A percentile compares a stretch with the other conserved stretches of the same genome.
These are phyloP conservation scores for Zymoseptoria pseudotritici DNA, from an alignment of 2,329 filamentous ascomycete genomes.

Conservation along the genomic window DNA sequence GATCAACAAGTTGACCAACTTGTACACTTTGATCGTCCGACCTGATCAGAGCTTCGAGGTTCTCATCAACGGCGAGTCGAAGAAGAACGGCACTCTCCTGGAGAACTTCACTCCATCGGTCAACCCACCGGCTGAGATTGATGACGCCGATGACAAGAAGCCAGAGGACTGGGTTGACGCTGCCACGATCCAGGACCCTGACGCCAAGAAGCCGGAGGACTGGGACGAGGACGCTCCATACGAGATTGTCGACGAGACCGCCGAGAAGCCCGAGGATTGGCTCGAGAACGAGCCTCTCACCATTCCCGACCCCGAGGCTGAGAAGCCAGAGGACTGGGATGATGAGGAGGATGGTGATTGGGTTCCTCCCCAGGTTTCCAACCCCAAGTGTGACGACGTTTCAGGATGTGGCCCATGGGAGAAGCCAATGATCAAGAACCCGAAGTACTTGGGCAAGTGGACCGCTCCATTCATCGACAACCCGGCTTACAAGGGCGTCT, in stretches of 20 bases:
- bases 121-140: conserved; percentile 91
- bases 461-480: conserved; percentile 87
- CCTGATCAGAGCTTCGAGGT: conserved; percentile 94
- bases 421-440: conserved; percentile 88
- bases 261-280: conserved; percentile 90
- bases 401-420: conserved; percentile 93
- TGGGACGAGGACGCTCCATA: conserved; percentile 98
- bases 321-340: conserved; percentile 99
- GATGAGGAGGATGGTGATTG: conserved; percentile 99
- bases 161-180: conserved; percentile 94
- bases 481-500: conserved; percentile 93
- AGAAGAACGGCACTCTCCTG: conserved; percentile 83
- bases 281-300: conserved; percentile 78
- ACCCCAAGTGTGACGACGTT: conserved; percentile 90
- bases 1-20: conserved; percentile 83
- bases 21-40: conserved; percentile 95
- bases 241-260: conserved; percentile 91
- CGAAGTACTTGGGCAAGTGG: conserved; percentile 99
- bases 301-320: conserved; percentile 83
- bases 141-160: conserved; percentile 89
- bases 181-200: conserved; percentile 81
- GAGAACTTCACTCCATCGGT: conserved; percentile 91
- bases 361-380: conserved; percentile 80
- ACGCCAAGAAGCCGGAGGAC: conserved; percentile 92
- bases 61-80: conserved; percentile 79